Base-by-base conservation (phyloP, 371 early-diverging fungal genomes). In the Zopfochytrium polystomum region DNA sequence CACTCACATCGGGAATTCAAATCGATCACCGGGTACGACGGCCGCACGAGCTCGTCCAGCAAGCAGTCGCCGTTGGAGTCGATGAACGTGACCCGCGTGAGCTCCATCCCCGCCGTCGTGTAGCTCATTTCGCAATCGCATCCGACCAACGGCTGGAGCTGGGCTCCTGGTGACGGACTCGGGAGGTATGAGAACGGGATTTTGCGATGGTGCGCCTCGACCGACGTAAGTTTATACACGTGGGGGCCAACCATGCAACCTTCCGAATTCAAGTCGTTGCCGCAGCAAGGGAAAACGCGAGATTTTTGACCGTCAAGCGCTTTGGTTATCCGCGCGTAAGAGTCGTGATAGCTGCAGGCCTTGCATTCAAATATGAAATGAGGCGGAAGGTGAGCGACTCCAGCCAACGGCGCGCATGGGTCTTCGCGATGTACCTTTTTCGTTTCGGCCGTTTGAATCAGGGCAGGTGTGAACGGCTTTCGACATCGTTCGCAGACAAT, bases 91-190 rank as follows among this genome's bases (percentile, higher is more conserved):
- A 89, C 77, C 64, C 92, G 85, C 1, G 90, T 85, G 45, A 90
- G 67, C 25, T 87, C 85, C 54, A 75, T 71, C 11, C 90, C 91
- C n/a, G 57, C 73, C 0, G 60, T 66, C n/a, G 89, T 88, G 66
- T 80, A 73, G 34, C 85, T 86, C 90, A 90, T 91, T 71, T 91
- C 92, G 80, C 90, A 90, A 79, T 91, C 92, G 29, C 89, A 60
- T 33, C 87, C 90, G 25, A 89, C 66, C 13, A 73, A 31, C 0
- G 22, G 34, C 2, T 38, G 18, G 2, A 27, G 11, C 6, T 52
- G 32, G 0, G 49, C 54, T 0, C 20, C 38, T 27, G 18, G 20
- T 0, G 38, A n/a, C n/a, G n/a, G n/a, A n/a, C n/a, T 34, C 2
- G 70, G 71, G 3, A 74, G 42, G 13, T n/a, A 2, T 5, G 34